Evolutionary conservation across 805 yeast species (phyloP), one percentile per base, ranked within the genome.

Genomic region (Candida rishiriensis): DNA sequence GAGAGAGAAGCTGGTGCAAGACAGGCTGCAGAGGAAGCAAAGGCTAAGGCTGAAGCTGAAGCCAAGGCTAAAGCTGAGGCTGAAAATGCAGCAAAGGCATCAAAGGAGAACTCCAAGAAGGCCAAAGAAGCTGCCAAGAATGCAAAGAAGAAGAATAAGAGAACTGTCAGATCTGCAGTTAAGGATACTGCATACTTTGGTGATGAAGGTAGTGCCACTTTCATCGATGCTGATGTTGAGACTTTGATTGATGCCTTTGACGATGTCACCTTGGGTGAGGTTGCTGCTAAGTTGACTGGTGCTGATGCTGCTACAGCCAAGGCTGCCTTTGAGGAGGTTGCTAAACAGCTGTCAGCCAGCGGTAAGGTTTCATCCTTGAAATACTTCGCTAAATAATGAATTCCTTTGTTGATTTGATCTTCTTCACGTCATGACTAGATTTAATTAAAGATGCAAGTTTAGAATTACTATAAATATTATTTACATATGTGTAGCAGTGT

Each of bases 1-100:
- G 98, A 93, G 69, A 86, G 83, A 68, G 98, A 90, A 69, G 96
- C 98, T 43, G 98, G 97, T 57, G 81, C 95, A 29, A 86, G 98
- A 76, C 83, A 88, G 65, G 98, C 95, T 53, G 97, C 96, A 50
- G 99, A 88, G 69, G 85, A 78, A 63, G 95, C 91, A 40, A 83
- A 85, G 65, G 81, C 80, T 46, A 84, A 83, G 70, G 84, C 83
- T 64, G 97, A 86, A 57, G 95, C 85, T 42, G 98, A 86, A 59
- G 97, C 88, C 61, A 81, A 73, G 53, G 87, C 85, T 55, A 81
- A 81, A 57, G 81, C 79, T 53, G 82, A 79, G 62, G 93, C 85
- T 50, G 95, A 82, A 40, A 90, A 78, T 47, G 85, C 79, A 49
- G 81, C 78, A 28, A 79, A 82, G 50, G 65, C 71, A 41, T 74